Evolutionary conservation across 306 rosid genomes (phyloP).

Genomic region (Vachellia collinsii): DNA sequence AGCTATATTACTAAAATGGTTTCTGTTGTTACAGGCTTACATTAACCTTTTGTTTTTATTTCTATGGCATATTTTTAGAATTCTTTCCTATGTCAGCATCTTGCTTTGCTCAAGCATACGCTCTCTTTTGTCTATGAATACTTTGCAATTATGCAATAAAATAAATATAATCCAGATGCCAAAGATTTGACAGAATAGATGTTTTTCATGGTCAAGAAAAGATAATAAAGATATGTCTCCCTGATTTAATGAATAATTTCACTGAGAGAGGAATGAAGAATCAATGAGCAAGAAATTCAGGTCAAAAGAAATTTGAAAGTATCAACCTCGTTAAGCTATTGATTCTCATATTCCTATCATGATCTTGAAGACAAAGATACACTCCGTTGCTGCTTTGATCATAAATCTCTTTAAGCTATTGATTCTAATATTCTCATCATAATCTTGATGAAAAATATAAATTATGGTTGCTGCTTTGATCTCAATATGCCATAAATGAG

Average conservation of each 20-base stretch:
- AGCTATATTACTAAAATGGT: not conserved
- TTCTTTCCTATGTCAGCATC: not conserved
- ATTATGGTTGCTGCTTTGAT: not conserved
- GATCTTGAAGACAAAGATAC: not conserved
- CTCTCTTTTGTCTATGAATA: not conserved
- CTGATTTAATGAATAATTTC: not conserved
- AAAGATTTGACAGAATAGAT: not conserved
- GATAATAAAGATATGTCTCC: not conserved
- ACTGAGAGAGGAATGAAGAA: slow-evolving; percentile 13
- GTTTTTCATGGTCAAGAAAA: not conserved
- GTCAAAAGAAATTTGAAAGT: not conserved
- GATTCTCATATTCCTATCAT: not conserved
- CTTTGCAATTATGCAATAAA: not conserved
- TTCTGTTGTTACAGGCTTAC: not conserved
- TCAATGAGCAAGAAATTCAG: not conserved
- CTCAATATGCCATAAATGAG: not conserved
- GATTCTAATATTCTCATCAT: not conserved
- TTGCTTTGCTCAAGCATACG: not conserved
- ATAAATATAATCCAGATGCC: not conserved
- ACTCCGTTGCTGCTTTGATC: too few relatives aligned
- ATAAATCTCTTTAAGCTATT: not conserved
- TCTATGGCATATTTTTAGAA: not conserved
- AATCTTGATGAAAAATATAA: not conserved
- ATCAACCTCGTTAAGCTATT: not conserved
- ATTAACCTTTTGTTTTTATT: not conserved